Conservation (phyloP, 2,329 filamentous ascomycete species). For the Claviceps fusiformis region DNA sequence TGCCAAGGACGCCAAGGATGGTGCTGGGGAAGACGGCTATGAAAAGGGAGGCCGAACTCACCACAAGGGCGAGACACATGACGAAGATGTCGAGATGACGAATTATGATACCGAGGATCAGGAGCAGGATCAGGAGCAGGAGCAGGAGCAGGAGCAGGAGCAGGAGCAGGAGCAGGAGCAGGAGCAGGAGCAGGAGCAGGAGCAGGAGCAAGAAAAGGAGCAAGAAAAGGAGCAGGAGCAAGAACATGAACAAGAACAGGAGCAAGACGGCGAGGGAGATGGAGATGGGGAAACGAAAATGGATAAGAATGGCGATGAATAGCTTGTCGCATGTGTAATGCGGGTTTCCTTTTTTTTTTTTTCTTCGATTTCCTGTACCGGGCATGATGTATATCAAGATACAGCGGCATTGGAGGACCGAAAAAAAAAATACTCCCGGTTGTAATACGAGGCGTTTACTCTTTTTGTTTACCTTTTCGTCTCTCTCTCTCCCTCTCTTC, state of each 20-base stretch:
- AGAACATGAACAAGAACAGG: not conserved
- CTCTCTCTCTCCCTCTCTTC: too few relatives aligned
- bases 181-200: not conserved
- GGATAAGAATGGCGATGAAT: slow-evolving; percentile 11
- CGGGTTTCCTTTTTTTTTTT: not conserved
- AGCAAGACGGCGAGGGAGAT: not conserved
- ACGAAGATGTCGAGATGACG: slow-evolving; percentile 37
- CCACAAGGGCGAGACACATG: slow-evolving; percentile 22
- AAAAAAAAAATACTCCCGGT: not conserved
- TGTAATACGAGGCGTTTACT: slow-evolving; percentile 2
- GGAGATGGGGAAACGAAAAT: not conserved
- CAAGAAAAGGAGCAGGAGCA: not conserved
- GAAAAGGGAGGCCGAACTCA: slow-evolving; percentile 10
- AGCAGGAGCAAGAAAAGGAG: not conserved
- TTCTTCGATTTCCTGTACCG: not conserved
- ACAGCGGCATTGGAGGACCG: not conserved
- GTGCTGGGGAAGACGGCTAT: slow-evolving; percentile 7
- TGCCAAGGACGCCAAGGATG: slow-evolving; percentile 10
- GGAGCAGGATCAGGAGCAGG: slow-evolving; percentile 4
- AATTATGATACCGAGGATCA: slow-evolving; percentile 32
- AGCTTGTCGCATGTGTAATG: not conserved
- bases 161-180: not conserved
- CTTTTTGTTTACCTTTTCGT: too few relatives aligned
- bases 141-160: slow-evolving; percentile 10
- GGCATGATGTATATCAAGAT: not conserved